Percentiles rank a stretch among this genome's conserved stretches.
Evolutionary conservation across 306 rosid species (phyloP).

Genomic region (Casuarina cunninghamiana): DNA sequence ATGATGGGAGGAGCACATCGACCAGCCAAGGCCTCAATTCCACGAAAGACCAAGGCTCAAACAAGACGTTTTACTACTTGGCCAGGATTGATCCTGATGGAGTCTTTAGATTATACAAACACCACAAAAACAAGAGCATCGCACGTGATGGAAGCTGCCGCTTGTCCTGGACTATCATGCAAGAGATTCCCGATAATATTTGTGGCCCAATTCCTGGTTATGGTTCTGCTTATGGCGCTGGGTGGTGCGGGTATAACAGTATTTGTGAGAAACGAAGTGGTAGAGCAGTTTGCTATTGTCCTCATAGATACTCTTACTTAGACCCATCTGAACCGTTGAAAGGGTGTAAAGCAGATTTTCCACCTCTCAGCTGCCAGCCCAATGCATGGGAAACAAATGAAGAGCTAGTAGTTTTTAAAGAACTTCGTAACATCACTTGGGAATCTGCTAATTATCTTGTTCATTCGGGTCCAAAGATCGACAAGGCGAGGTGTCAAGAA

Average conservation of each 20-base stretch:
- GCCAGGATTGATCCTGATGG: too few relatives aligned
- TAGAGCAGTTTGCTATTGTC: constrained; percentile 25
- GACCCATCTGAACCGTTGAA: not conserved
- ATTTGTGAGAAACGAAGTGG: constrained; percentile 7
- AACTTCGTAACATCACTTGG: not conserved
- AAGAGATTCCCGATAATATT: constrained; percentile 27
- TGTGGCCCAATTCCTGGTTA: not conserved
- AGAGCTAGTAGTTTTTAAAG: constrained; percentile 4
- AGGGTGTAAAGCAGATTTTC: constrained; percentile 35
- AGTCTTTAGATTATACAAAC: too few relatives aligned
- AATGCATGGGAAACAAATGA: constrained; percentile 20
- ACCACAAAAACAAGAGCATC: too few relatives aligned
- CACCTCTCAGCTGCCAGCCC: constrained; percentile 16
- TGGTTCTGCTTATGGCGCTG: constrained; percentile 3
- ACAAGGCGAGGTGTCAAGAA: constrained; percentile 10
- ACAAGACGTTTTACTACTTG: too few relatives aligned
- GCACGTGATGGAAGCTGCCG: too few relatives aligned
- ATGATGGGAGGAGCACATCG: too few relatives aligned
- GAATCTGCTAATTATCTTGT: constrained; percentile 8
- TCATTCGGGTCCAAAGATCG: not conserved
- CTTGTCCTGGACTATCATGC: too few relatives aligned
- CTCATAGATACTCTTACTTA: constrained; percentile 22
- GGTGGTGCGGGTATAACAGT: constrained; percentile 31
- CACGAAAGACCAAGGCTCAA: too few relatives aligned
- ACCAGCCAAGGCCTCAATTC: too few relatives aligned